Evolutionary conservation across 139 green algal genomes (phyloP).

Genomic region (Volvox africanus): DNA sequence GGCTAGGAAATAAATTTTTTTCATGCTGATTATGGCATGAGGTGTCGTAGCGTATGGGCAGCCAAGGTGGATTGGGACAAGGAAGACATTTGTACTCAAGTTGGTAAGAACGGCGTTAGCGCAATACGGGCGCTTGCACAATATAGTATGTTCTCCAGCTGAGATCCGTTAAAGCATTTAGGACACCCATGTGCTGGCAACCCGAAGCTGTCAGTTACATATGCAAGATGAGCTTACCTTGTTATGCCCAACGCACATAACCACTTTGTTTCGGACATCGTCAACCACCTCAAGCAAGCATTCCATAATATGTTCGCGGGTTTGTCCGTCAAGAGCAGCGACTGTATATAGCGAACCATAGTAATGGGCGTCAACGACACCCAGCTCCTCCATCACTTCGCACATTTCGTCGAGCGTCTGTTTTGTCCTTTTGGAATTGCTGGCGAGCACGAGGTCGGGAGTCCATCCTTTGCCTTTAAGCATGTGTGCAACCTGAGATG

Average conservation of each 20-base stretch:
- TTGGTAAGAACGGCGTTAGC: no score
- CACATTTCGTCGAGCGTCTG: slow-evolving; percentile 88
- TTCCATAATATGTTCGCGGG: slow-evolving; percentile 72
- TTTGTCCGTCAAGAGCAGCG: slow-evolving; percentile 87
- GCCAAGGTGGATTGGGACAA: no score
- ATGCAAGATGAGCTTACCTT: slow-evolving; percentile 64
- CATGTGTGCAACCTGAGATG: slow-evolving; percentile 48
- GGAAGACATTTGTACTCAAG: no score
- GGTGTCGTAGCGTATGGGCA: no score
- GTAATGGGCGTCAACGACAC: slow-evolving; percentile 68
- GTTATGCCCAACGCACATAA: slow-evolving; percentile 91
- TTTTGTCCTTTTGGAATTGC: slow-evolving; percentile 78
- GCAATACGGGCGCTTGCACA: no score
- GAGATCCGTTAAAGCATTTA: no score
- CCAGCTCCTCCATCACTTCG: slow-evolving; percentile 63
- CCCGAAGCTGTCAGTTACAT: no score
- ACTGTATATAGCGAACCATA: slow-evolving; percentile 88
- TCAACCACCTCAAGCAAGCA: slow-evolving; percentile 61
- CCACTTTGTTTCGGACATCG: slow-evolving; percentile 59
- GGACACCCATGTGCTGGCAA: no score
- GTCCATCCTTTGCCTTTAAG: slow-evolving; percentile 74
- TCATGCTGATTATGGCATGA: no score
- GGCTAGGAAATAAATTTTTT: no score
- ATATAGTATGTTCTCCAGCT: no score
- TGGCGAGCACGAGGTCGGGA: slow-evolving; percentile 80